phyloP scores from a whole-genome alignment of 1,139 yeast species.

The Magnusiomyces paraingens region DNA sequence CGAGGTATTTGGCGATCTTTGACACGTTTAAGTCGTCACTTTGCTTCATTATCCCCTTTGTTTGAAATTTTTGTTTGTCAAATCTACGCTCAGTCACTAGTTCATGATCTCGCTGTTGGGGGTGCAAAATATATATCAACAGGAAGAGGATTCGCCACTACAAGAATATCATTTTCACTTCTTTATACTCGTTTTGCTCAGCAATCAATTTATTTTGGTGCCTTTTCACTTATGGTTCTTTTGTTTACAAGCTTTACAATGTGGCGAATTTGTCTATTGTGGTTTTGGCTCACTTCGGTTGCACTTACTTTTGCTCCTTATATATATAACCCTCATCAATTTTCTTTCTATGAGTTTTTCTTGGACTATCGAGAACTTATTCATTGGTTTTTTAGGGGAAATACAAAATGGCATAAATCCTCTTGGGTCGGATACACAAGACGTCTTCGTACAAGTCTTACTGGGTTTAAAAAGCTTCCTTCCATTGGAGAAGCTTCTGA shows the following conservation, averaged over 20 bases:
- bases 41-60: slow-evolving; percentile 68
- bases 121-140: slow-evolving; percentile 82
- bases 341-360: slow-evolving; percentile 60
- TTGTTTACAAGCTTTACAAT: slow-evolving; percentile 59
- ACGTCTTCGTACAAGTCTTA: slow-evolving; percentile 48
- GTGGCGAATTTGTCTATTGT: slow-evolving; percentile 70
- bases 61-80: slow-evolving; percentile 88
- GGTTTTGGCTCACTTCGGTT: slow-evolving; percentile 77
- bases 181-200: slow-evolving; percentile 61
- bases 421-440: slow-evolving; percentile 63
- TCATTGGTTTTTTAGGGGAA: slow-evolving; percentile 66
- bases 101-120: slow-evolving; percentile 66
- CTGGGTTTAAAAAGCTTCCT: slow-evolving; percentile 54
- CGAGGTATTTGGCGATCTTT: slow-evolving; percentile 63
- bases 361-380: slow-evolving; percentile 62
- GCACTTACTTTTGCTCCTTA: slow-evolving; percentile 75
- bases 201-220: slow-evolving; percentile 61
- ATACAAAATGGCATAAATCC: slow-evolving; percentile 40
- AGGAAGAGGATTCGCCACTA: slow-evolving; percentile 79
- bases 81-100: slow-evolving; percentile 65
- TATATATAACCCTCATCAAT: slow-evolving; percentile 82
- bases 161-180: slow-evolving; percentile 51
- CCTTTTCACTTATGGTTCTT: slow-evolving; percentile 49
- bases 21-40: slow-evolving; percentile 54
- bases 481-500: slow-evolving; percentile 22